Base-by-base conservation (phyloP, 352 stramenopile genomes). In the Blastocystis sp. region DNA sequence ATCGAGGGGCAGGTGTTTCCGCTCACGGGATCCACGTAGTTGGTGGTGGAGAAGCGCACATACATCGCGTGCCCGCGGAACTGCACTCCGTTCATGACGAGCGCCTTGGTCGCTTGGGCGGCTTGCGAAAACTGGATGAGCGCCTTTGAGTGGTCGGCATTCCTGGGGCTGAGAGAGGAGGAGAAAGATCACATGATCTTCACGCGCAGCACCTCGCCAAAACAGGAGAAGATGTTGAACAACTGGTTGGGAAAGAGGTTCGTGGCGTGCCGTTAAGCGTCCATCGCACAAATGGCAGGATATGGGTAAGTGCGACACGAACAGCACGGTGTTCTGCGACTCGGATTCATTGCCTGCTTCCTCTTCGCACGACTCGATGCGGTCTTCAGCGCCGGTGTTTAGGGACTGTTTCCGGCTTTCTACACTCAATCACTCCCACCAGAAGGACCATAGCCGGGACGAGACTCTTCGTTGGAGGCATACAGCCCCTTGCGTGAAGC, bases 211-310 rank as follows among this genome's bases (percentile, higher is more conserved):
- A 87, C 77, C 63, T 87, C 77, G 38, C 77, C 77, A 34, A 87
- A 87, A 78, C 77, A 87, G 6, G 77, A 87, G 77, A 87, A 87
- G 21, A 87, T 57, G 40, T 87, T 87, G 62, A 87, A 87, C 21
- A 87, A n/a, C 7, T 87, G 61, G 59, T 63, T 87, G 14, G 77
- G 77, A 60, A 77, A 76, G n/a, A 87, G n/a, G 42, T 87, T 87
- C 14, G 3, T 24, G 24, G 71, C 48, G 52, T 81, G 63, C 1
- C 7, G 71, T 81, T 38, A 81, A 81, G 71, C 0, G 19, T 17
- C 17, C 71, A 81, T 17, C 48, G 42, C 17, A 34, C 45, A 1
- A 45, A 42, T 1, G 21, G 19, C 24, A 65, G 71, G 71, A 81
- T 81, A 81, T 81, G 28, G 71, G 71, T 45, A 81, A 28, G 40